A percentile compares a stretch with the other conserved stretches of the same genome.
Conservation (phyloP, 345 rosid species). For the Dimocarpus longan region DNA sequence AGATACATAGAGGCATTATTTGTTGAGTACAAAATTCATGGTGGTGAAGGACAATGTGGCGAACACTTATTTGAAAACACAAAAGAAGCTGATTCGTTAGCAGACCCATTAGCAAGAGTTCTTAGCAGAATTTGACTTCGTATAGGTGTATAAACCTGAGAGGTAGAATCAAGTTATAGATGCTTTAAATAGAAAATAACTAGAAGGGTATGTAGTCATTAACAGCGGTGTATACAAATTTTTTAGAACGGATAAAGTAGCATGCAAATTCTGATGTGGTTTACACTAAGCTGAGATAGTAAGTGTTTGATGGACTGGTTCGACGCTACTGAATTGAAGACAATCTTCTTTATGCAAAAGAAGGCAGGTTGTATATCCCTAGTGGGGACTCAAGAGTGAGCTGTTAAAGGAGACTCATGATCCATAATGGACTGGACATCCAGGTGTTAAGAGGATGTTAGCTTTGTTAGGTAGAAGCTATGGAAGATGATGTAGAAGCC, state of each 20-base stretch:
- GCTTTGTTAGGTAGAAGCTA: neutral
- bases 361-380: too few species aligned
- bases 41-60: neutral
- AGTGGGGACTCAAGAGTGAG: too few species aligned
- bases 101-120: conserved; percentile 7
- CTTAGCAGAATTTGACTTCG: neutral
- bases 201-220: neutral
- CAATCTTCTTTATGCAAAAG: too few species aligned
- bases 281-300: neutral
- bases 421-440: neutral
- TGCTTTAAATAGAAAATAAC: neutral
- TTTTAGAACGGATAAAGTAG: neutral
- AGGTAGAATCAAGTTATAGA: neutral
- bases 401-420: neutral
- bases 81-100: neutral
- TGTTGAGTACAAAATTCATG: neutral
- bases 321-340: too few species aligned
- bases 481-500: neutral
- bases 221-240: neutral
- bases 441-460: neutral
- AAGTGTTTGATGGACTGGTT: neutral
- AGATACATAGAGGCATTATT: neutral
- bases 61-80: neutral
- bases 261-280: too few species aligned
- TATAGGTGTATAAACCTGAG: neutral